Base-by-base conservation (phyloP, 768 basidiomycete species). In the Ramaria rubella region DNA sequence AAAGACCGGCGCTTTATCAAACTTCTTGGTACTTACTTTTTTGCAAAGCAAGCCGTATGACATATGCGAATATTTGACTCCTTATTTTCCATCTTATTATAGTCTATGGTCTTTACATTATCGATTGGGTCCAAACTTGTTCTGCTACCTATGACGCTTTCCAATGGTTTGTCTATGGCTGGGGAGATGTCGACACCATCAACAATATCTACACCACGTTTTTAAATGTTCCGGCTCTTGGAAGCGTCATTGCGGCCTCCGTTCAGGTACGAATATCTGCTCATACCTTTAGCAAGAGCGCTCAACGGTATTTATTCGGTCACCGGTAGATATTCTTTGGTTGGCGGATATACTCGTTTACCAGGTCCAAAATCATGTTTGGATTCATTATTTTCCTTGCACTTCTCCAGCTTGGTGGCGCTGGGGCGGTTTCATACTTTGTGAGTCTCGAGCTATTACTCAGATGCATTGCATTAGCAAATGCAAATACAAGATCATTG, bases 151-250 rank as follows among this genome's bases (percentile, higher is more conserved):
- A 64, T 27, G 63, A 64, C 31, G 59, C 42, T 6, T 60, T 64
- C 34, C 61, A 64, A 12, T 64, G 63, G 63, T 64, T 62, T 33
- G 61, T 62, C 11, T 61, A 58, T 54, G 63, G 61, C 12, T 64
- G 59, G 59, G 63, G 63, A 9, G 44, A 40, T 24, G 49, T 52
- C 9, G 48, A 49, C 6, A 49, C 51, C 1, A 49, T 64, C 14
- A 58, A 59, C 49, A 38, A 43, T 15, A 12, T 59, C 1, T 60
- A 51, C 44, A 59, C 48, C 8, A 24, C 33, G 1, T 64, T 58
- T 30, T 49, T 64, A 44, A 62, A 64, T 49, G 56, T 64, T n/a
- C 61, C 61, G 11, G 49, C 59, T 33, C 50, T 64, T 12, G 49
- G 58, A 17, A 62, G 63, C 31, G 49, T 58, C n/a, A 55, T 62